Evolutionary conservation across 2,329 filamentous ascomycete species (phyloP).

Genomic region (Cladobotryum mycophilum): DNA sequence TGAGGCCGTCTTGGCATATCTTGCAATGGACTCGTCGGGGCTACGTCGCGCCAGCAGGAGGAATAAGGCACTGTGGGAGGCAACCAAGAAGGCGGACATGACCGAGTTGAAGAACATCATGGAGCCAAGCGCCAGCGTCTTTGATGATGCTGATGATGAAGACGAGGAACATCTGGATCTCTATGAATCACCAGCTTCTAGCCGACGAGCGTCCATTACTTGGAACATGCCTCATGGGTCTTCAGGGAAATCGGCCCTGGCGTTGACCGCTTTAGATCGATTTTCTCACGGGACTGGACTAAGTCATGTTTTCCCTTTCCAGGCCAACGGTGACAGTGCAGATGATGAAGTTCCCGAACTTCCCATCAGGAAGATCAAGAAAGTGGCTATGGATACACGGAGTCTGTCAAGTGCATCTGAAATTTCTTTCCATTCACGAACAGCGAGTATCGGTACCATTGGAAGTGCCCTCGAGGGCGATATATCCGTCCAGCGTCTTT

Average conservation of each 20-base stretch:
- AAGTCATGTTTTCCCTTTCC: slow-evolving; percentile 88
- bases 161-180: slow-evolving; percentile 42
- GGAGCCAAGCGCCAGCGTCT: slow-evolving; percentile 57
- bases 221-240: slow-evolving; percentile 43
- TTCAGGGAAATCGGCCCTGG: slow-evolving; percentile 37
- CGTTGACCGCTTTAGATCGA: slow-evolving; percentile 38
- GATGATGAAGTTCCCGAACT: slow-evolving; percentile 21
- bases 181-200: slow-evolving; percentile 33
- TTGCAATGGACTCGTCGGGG: slow-evolving; percentile 73
- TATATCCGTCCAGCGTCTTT: slow-evolving; percentile 71
- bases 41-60: slow-evolving; percentile 77
- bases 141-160: slow-evolving; percentile 42
- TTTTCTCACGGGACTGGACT: slow-evolving; percentile 56
- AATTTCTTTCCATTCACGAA: slow-evolving; percentile 73
- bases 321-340: slow-evolving; percentile 44
- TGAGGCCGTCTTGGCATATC: slow-evolving; percentile 86
- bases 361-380: slow-evolving; percentile 56
- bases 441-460: slow-evolving; percentile 70
- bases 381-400: slow-evolving; percentile 81
- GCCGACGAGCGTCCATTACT: slow-evolving; percentile 39
- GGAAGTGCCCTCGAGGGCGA: slow-evolving; percentile 75
- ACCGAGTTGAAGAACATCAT: slow-evolving; percentile 70
- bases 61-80: slow-evolving; percentile 85
- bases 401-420: slow-evolving; percentile 84
- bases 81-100: slow-evolving; percentile 70